These are phyloP conservation scores for Penicillium fuscoglaucum DNA, from an alignment of 2,329 filamentous ascomycete species.

Conservation along the genomic window DNA sequence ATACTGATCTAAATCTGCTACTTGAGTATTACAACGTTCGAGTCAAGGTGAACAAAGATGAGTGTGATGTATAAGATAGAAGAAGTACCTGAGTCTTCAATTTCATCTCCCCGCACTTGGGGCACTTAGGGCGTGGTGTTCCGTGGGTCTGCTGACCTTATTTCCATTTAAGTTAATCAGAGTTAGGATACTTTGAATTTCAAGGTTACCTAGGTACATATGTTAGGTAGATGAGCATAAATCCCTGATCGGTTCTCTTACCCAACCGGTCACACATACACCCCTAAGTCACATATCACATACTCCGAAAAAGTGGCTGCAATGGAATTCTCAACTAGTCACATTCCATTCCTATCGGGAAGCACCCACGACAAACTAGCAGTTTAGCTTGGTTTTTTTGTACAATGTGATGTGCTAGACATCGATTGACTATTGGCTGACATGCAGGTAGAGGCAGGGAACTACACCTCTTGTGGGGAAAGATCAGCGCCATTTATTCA, in stretches of 20 bases:
- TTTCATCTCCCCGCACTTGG: not conserved
- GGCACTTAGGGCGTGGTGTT: not conserved
- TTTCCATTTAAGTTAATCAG: slow-evolving; percentile 5
- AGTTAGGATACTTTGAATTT: not conserved
- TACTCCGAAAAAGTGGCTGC: slow-evolving; percentile 17
- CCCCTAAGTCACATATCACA: slow-evolving; percentile 25
- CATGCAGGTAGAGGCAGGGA: slow-evolving; percentile 13
- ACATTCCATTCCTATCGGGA: slow-evolving; percentile 22
- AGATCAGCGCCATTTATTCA: slow-evolving; percentile 23
- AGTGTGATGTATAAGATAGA: not conserved
- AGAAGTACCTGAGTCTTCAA: not conserved
- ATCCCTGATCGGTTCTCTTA: not conserved
- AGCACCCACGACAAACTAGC: slow-evolving; percentile 8
- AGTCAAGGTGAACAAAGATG: not conserved
- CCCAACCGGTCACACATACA: slow-evolving; percentile 13
- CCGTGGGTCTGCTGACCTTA: slow-evolving; percentile 8
- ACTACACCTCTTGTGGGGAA: slow-evolving; percentile 12
- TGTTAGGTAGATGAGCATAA: not conserved
- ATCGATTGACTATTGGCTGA: slow-evolving; percentile 13
- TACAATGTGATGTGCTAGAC: slow-evolving; percentile 6
- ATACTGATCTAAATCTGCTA: too few relatives aligned
- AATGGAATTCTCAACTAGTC: slow-evolving; percentile 23
- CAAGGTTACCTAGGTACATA: not conserved
- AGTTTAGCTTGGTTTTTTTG: slow-evolving; percentile 3
- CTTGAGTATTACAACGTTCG: not conserved